Conservation (phyloP, 2,329 filamentous ascomycete species). For the Pseudopithomyces chartarum region DNA sequence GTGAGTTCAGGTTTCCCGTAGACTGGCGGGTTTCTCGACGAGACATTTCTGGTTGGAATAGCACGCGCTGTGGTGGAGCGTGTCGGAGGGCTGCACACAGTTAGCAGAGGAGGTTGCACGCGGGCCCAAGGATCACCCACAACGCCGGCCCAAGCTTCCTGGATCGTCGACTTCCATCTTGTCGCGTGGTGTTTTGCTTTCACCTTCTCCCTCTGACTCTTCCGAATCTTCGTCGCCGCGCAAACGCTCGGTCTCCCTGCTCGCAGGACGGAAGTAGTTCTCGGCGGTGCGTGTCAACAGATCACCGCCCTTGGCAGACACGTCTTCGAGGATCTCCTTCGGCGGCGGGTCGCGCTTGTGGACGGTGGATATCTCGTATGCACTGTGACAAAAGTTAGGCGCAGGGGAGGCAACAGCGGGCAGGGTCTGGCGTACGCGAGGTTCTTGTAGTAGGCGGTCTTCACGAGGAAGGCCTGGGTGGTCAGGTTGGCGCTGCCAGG, state of each 20-base stretch:
- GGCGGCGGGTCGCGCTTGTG: conserved; percentile 83
- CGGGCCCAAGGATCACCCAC: conserved; percentile 19
- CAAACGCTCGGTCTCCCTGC: conserved; percentile 52
- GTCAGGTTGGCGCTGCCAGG: conserved; percentile 76
- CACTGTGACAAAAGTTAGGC: conserved; percentile 47
- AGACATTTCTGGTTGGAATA: conserved; percentile 81
- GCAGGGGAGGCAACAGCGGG: conserved; percentile 2
- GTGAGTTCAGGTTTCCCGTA: conserved; percentile 46
- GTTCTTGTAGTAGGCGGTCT: conserved; percentile 89
- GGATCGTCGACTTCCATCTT: conserved; percentile 56
- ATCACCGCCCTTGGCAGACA: conserved; percentile 78
- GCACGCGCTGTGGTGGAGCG: conserved; percentile 81
- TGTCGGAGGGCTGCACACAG: conserved; percentile 65
- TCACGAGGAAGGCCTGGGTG: conserved; percentile 84
- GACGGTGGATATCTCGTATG: conserved; percentile 81
- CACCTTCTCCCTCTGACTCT: conserved; percentile 49
- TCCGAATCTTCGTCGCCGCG: conserved; percentile 61
- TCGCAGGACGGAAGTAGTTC: conserved; percentile 66
- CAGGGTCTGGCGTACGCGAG: conserved; percentile 60
- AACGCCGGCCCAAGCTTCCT: conserved; percentile 47
- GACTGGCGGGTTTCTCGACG: conserved; percentile 67
- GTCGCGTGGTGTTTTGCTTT: conserved; percentile 56
- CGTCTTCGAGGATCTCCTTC: conserved; percentile 82
- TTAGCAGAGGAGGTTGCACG: conserved; percentile 31
- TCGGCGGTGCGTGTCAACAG: conserved; percentile 79